A percentile compares a stretch with the other conserved stretches of the same genome.
phyloP scores from a whole-genome alignment of 345 rosid genomes.

The Clausena lansium region DNA sequence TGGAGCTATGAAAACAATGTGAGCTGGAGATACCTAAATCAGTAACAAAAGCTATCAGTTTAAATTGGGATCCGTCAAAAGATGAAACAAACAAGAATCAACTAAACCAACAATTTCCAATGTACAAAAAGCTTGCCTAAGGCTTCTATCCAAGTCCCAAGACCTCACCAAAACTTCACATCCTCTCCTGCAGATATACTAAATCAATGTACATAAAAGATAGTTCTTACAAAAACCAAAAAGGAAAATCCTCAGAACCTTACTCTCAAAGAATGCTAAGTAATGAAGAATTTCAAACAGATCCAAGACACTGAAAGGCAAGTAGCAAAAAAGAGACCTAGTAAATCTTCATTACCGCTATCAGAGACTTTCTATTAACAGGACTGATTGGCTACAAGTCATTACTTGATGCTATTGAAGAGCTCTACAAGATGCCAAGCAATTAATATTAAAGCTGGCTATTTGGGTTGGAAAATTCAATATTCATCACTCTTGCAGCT shows the following conservation, averaged over 20 bases:
- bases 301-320: not conserved
- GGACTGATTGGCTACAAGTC: not conserved
- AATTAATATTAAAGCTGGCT: not conserved
- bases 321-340: not conserved
- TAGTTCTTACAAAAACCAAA: not conserved
- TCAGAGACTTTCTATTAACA: not conserved
- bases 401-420: not conserved
- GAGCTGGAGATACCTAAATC: not conserved
- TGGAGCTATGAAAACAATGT: slow-evolving; percentile 5
- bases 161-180: not conserved
- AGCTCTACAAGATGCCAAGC: not conserved
- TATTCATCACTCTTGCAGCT: not conserved
- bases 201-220: not conserved
- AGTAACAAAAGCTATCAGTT: not conserved
- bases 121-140: not conserved
- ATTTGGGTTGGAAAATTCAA: not conserved
- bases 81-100: not conserved
- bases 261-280: not conserved
- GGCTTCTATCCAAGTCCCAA: not conserved
- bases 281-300: not conserved
- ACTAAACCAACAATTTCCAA: not conserved
- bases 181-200: not conserved
- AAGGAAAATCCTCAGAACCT: not conserved
- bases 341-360: not conserved
- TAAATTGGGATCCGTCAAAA: not conserved